These are phyloP conservation scores for Tremella mesenterica DNA, from an alignment of 768 basidiomycete species.

Conservation along the genomic window DNA sequence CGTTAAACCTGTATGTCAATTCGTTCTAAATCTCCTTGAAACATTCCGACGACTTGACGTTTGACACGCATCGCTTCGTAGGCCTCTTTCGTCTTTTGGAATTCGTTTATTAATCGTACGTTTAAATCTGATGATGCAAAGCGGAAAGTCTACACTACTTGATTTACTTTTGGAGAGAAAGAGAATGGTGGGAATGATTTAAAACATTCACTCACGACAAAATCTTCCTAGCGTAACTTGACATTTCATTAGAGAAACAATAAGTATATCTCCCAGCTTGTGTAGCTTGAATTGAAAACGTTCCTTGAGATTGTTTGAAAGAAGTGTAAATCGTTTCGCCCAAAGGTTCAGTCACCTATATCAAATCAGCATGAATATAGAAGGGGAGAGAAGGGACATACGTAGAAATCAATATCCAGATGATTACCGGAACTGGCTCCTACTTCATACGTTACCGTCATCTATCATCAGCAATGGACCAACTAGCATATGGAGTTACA, in stretches of 20 bases:
- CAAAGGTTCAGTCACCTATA: conserved; percentile 71
- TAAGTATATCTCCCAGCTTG: conserved; percentile 83
- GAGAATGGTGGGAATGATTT: not conserved
- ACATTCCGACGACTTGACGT: too few species aligned
- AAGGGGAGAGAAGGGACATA: conserved; percentile 40
- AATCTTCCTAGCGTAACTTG: conserved; percentile 86
- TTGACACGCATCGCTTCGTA: too few species aligned
- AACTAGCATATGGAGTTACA: too few species aligned
- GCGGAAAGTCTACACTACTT: too few species aligned
- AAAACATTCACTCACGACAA: conserved; percentile 78
- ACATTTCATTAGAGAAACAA: conserved; percentile 99
- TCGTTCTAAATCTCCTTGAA: not conserved
- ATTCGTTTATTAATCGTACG: too few species aligned
- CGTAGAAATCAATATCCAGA: conserved; percentile 96
- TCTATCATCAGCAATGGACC: conserved; percentile 51
- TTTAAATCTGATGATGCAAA: too few species aligned
- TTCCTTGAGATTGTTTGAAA: conserved; percentile 78
- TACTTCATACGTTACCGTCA: conserved; percentile 99
- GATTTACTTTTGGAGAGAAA: too few species aligned
- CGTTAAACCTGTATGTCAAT: conserved; percentile 69
- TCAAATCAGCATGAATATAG: conserved; percentile 2
- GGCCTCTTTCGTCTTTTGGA: too few species aligned
- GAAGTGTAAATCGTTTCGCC: conserved; percentile 64
- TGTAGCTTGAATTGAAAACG: conserved; percentile 74
- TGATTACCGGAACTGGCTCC: conserved; percentile 65